Evolutionary conservation across 768 basidiomycete species (phyloP).

Genomic region (Leccinum rimulosum): DNA sequence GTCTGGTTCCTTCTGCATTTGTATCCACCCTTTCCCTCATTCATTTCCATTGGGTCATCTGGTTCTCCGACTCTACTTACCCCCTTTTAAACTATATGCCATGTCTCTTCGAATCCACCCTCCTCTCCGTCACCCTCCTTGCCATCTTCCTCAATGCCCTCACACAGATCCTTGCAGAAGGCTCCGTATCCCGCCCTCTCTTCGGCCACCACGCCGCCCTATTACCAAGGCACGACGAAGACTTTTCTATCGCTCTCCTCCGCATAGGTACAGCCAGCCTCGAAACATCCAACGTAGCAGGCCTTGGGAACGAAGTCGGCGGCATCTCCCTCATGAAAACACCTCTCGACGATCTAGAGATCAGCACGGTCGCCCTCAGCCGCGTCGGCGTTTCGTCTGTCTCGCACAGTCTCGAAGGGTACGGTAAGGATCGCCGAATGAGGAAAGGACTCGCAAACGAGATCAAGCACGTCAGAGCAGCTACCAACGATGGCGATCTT

Average conservation of each 20-base stretch:
- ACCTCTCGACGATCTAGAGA: slow-evolving; percentile 19
- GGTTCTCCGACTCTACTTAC: slow-evolving; percentile 47
- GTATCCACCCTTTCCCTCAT: slow-evolving; percentile 55
- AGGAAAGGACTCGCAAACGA: slow-evolving; percentile 50
- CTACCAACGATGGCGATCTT: slow-evolving; percentile 35
- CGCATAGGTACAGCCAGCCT: slow-evolving; percentile 73
- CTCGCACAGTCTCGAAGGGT: slow-evolving; percentile 27
- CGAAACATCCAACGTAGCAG: slow-evolving; percentile 69
- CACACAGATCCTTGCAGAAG: slow-evolving; percentile 65
- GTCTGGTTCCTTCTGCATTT: slow-evolving; percentile 68
- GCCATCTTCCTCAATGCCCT: slow-evolving; percentile 60
- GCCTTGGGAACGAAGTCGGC: slow-evolving; percentile 73
- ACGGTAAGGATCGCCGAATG: slow-evolving; percentile 20
- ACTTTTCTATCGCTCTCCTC: slow-evolving; percentile 68
- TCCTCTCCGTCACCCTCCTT: slow-evolving; percentile 54
- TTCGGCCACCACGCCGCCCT: slow-evolving; percentile 46
- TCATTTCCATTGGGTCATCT: slow-evolving; percentile 67
- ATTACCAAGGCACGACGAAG: slow-evolving; percentile 61
- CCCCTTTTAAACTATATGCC: slow-evolving; percentile 75
- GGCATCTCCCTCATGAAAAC: slow-evolving; percentile 36
- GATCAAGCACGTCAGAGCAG: slow-evolving; percentile 41
- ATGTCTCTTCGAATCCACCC: slow-evolving; percentile 65
- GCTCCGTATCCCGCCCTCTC: slow-evolving; percentile 56
- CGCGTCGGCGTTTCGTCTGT: slow-evolving; percentile 43
- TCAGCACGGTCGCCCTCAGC: slow-evolving; percentile 38